These are phyloP conservation scores for Sporothrix dimorphospora DNA, from an alignment of 2,329 filamentous ascomycete genomes.

Conservation along the genomic window DNA sequence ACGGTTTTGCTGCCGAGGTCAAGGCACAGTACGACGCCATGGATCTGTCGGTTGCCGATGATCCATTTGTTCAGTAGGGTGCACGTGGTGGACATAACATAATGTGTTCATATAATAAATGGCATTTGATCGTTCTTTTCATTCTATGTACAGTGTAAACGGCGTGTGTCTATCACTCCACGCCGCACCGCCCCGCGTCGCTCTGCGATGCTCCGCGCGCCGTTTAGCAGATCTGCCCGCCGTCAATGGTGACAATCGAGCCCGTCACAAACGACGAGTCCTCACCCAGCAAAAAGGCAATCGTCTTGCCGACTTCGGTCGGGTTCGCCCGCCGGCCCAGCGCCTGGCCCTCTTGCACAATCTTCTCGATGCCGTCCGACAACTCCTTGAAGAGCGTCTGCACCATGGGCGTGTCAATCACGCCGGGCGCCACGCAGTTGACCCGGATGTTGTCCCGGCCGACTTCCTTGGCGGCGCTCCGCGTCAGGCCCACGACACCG, in stretches of 20 bases:
- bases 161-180: background rate
- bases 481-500: conserved; percentile 39
- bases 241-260: conserved; percentile 17
- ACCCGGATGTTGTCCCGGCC: conserved; percentile 31
- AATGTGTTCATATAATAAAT: background rate
- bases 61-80: background rate
- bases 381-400: conserved; percentile 24
- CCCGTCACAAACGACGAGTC: conserved; percentile 34
- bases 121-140: background rate
- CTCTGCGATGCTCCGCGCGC: background rate
- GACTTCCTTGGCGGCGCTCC: conserved; percentile 38
- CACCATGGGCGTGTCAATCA: conserved; percentile 41
- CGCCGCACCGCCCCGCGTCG: no score
- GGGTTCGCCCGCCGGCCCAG: conserved; percentile 51
- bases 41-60: background rate
- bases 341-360: conserved; percentile 39
- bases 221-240: conserved; percentile 17
- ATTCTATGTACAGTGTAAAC: background rate
- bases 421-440: conserved; percentile 38
- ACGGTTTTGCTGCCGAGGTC: background rate
- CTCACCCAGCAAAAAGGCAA: conserved; percentile 48
- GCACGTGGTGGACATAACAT: background rate
- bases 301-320: conserved; percentile 52
- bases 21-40: background rate
- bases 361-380: conserved; percentile 49